Conservation (phyloP, 257 asterid genomes). For the Catharanthus roseus region DNA sequence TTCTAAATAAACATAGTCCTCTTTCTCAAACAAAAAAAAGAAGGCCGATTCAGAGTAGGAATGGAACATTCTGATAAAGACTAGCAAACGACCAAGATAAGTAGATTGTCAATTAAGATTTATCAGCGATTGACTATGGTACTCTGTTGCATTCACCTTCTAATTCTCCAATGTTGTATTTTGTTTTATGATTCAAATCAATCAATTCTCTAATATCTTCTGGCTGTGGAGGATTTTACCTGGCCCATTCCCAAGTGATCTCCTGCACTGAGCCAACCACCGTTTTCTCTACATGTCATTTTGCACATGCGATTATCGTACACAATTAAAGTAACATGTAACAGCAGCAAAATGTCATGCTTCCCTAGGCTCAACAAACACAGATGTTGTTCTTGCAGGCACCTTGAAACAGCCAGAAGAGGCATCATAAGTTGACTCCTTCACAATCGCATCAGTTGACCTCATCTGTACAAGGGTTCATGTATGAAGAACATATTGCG, state of each 20-base stretch:
- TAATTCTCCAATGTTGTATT: neutral
- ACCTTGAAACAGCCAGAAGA: constrained; percentile 59
- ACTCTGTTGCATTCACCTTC: neutral
- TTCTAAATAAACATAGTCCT: too few relatives aligned
- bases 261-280: neutral
- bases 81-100: neutral
- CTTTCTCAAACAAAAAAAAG: neutral
- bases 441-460: constrained; percentile 59
- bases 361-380: constrained; percentile 56
- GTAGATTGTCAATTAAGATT: neutral
- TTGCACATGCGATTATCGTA: neutral
- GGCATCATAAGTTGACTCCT: constrained; percentile 57
- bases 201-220: neutral
- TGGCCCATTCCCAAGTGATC: neutral
- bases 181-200: neutral
- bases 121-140: neutral
- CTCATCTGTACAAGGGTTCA: constrained; percentile 42
- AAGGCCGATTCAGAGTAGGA: neutral
- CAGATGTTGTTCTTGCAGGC: constrained; percentile 74
- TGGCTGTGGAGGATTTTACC: neutral
- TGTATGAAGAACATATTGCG: neutral
- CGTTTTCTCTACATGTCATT: neutral
- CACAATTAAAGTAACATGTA: neutral
- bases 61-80: neutral
- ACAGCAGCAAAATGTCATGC: neutral